Percentiles rank a stretch among this genome's conserved stretches.
Evolutionary conservation across 2,329 filamentous ascomycete genomes (phyloP).

Genomic region (Botrytis fragariae): DNA sequence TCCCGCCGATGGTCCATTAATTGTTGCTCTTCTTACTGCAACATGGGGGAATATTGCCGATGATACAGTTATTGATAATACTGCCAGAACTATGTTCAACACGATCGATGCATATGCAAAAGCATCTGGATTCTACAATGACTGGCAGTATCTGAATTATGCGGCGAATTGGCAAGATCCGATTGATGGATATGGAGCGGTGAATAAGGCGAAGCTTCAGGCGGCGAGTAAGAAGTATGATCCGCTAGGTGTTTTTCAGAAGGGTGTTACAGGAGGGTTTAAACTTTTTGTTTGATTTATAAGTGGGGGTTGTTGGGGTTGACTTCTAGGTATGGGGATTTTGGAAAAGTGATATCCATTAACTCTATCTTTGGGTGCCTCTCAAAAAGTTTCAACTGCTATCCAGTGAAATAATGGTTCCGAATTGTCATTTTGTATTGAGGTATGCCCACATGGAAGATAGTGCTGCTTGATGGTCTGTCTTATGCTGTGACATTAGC

Average conservation of each 20-base stretch:
- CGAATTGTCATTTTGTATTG: too few species aligned
- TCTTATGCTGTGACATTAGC: too few species aligned
- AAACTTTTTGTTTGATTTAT: constrained; percentile 25
- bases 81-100: neutral
- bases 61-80: neutral
- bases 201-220: constrained; percentile 40
- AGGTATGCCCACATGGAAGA: too few species aligned
- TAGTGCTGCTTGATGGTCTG: too few species aligned
- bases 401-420: too few species aligned
- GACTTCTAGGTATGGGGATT: too few species aligned
- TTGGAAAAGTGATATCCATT: too few species aligned
- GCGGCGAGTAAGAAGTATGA: constrained; percentile 40
- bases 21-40: constrained; percentile 1
- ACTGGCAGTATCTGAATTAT: constrained; percentile 45
- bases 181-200: constrained; percentile 42
- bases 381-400: too few species aligned
- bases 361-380: too few species aligned
- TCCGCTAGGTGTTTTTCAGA: constrained; percentile 41
- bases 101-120: neutral
- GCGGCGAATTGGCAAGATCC: constrained; percentile 44
- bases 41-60: constrained; percentile 6
- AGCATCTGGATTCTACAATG: neutral
- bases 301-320: too few species aligned
- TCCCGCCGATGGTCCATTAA: constrained; percentile 6
- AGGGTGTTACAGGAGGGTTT: constrained; percentile 34